Evolutionary conservation across 768 basidiomycete species (phyloP).

Genomic region (Kwoniella mangroviensis): DNA sequence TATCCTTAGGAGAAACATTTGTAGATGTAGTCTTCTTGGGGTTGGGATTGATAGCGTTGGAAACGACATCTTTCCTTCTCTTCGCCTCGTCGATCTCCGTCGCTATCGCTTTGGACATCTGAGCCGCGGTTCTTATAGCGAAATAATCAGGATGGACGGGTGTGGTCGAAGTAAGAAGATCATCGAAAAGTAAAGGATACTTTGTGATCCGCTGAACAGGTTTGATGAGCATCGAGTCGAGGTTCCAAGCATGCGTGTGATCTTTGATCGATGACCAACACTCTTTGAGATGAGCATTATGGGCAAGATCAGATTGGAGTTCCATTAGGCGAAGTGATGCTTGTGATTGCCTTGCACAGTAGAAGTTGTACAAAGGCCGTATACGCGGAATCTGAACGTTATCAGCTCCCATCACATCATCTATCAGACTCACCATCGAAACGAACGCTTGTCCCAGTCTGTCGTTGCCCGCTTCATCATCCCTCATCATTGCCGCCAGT

Average conservation of each 20-base stretch:
- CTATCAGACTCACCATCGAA: conserved; percentile 37
- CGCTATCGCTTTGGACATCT: conserved; percentile 59
- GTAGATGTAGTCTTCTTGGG: conserved; percentile 7
- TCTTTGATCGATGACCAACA: conserved; percentile 56
- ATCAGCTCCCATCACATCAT: not conserved
- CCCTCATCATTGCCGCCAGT: conserved; percentile 23
- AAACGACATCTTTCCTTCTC: conserved; percentile 70
- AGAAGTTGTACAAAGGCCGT: conserved; percentile 52
- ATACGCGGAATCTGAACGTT: conserved; percentile 47
- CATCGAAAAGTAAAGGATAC: conserved; percentile 57
- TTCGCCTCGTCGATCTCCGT: conserved; percentile 73
- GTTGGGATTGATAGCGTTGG: conserved; percentile 38
- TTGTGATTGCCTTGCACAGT: conserved; percentile 55
- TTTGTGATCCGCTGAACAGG: conserved; percentile 58
- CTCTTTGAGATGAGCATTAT: conserved; percentile 50
- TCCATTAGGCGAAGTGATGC: conserved; percentile 54
- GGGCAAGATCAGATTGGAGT: conserved; percentile 45
- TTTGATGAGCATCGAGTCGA: conserved; percentile 59
- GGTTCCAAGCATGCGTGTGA: conserved; percentile 58
- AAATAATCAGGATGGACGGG: conserved; percentile 58
- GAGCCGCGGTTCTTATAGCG: conserved; percentile 59
- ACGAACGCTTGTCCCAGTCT: conserved; percentile 54
- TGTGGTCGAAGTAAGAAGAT: conserved; percentile 54
- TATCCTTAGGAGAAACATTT: conserved; percentile 25
- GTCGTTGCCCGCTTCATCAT: conserved; percentile 46